Evolutionary conservation across 306 rosid species (phyloP).

Genomic region (Castanospermum australe): DNA sequence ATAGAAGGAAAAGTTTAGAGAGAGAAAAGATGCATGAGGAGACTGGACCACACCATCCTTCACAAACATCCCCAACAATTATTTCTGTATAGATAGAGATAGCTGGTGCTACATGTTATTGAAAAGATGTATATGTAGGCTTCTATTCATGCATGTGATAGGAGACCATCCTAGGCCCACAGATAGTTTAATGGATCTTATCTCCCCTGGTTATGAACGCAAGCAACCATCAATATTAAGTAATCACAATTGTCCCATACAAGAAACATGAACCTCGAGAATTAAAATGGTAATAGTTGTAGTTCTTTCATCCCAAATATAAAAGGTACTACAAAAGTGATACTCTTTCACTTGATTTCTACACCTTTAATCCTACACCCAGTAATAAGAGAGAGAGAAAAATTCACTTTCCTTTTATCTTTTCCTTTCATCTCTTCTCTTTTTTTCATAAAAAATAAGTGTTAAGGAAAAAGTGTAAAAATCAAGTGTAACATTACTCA

Average conservation of each 20-base stretch:
- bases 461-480: too few species aligned
- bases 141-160: constrained; percentile 61
- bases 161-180: constrained; percentile 61
- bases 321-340: too few species aligned
- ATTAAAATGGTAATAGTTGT: constrained; percentile 7
- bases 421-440: too few species aligned
- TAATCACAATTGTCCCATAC: constrained; percentile 31
- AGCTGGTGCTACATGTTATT: constrained; percentile 54
- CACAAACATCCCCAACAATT: constrained; percentile 48
- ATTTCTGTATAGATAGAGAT: constrained; percentile 44
- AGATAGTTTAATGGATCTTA: constrained; percentile 37
- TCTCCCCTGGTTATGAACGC: constrained; percentile 36
- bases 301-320: neutral
- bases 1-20: too few species aligned
- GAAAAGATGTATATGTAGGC: constrained; percentile 49
- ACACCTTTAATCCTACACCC: too few species aligned
- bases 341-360: too few species aligned
- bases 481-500: too few species aligned
- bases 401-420: too few species aligned
- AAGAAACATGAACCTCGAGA: constrained; percentile 30
- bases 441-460: too few species aligned
- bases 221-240: constrained; percentile 45
- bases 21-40: too few species aligned
- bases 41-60: too few species aligned
- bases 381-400: too few species aligned